Evolutionary conservation across 1,284 basidiomycete genomes (phyloP).

Genomic region (Malassezia psittaci): DNA sequence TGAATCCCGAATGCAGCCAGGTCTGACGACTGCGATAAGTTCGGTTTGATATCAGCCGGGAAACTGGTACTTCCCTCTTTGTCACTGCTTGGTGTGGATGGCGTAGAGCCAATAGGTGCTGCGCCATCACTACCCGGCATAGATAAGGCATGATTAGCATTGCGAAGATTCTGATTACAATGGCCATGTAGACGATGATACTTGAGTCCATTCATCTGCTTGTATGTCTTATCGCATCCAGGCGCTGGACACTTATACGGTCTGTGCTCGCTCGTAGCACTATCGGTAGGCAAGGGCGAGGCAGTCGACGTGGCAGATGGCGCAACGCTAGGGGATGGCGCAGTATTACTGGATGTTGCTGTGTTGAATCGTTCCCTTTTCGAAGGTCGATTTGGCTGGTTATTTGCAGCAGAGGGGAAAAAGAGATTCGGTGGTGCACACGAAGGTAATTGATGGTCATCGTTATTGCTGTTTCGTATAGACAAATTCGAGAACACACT

Average conservation of each 20-base stretch:
- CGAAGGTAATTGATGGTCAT: constrained; percentile 43
- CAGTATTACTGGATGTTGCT: background rate
- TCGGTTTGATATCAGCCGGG: background rate
- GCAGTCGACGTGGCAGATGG: constrained; percentile 18
- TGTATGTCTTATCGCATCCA: constrained; percentile 96
- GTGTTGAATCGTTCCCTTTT: constrained; percentile 36
- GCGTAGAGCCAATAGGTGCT: background rate
- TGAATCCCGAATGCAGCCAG: constrained; percentile 4
- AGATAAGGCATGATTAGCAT: constrained; percentile 17
- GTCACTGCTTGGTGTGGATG: background rate
- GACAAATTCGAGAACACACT: constrained; percentile 42
- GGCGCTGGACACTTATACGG: constrained; percentile 93
- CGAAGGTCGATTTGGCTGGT: constrained; percentile 24
- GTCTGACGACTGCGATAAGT: background rate
- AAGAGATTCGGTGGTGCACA: constrained; percentile 47
- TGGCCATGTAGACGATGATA: constrained; percentile 91
- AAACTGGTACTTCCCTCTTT: background rate
- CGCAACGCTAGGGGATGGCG: background rate
- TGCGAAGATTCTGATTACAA: constrained; percentile 52
- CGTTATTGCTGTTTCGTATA: constrained; percentile 26
- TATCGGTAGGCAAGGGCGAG: constrained; percentile 8
- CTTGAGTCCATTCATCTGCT: constrained; percentile 91
- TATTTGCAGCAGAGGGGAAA: constrained; percentile 34
- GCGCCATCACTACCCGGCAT: background rate
- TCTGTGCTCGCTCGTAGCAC: constrained; percentile 53